Evolutionary conservation across 2,329 filamentous ascomycete species (phyloP).

Genomic region (Aureobasidium vineae): DNA sequence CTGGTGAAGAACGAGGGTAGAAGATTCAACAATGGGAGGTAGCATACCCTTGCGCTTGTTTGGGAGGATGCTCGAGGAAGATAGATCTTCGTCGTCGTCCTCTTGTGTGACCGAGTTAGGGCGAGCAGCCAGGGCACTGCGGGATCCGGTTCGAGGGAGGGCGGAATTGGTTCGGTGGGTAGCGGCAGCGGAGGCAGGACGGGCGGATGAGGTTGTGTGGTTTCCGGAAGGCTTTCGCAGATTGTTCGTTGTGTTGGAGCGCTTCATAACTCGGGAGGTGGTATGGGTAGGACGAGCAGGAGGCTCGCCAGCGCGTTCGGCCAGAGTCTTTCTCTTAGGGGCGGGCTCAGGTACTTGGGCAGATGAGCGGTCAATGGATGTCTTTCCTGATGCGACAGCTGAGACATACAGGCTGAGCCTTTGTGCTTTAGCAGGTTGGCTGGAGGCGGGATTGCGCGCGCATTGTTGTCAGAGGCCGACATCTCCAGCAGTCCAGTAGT

Average conservation of each 20-base stretch:
- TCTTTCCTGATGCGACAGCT: conserved; percentile 24
- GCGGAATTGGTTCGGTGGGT: conserved; percentile 26
- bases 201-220: conserved; percentile 16
- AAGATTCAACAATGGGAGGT: conserved; percentile 37
- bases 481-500: conserved; percentile 49
- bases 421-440: conserved; percentile 52
- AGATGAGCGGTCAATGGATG: conserved; percentile 30
- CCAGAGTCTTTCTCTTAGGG: conserved; percentile 53
- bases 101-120: not conserved
- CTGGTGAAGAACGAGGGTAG: conserved; percentile 29
- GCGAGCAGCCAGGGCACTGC: conserved; percentile 18
- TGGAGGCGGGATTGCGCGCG: conserved; percentile 45
- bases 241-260: conserved; percentile 21
- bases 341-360: conserved; percentile 48
- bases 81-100: conserved; percentile 31
- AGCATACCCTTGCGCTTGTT: conserved; percentile 56
- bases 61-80: conserved; percentile 36
- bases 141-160: conserved; percentile 31
- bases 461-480: conserved; percentile 54
- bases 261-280: conserved; percentile 15
- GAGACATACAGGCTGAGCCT: conserved; percentile 48
- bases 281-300: conserved; percentile 28
- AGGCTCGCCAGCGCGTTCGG: conserved; percentile 49
- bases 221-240: conserved; percentile 32
- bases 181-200: conserved; percentile 28